Conservation (phyloP, 805 yeast genomes). For the Middelhovenomyces tepae region DNA sequence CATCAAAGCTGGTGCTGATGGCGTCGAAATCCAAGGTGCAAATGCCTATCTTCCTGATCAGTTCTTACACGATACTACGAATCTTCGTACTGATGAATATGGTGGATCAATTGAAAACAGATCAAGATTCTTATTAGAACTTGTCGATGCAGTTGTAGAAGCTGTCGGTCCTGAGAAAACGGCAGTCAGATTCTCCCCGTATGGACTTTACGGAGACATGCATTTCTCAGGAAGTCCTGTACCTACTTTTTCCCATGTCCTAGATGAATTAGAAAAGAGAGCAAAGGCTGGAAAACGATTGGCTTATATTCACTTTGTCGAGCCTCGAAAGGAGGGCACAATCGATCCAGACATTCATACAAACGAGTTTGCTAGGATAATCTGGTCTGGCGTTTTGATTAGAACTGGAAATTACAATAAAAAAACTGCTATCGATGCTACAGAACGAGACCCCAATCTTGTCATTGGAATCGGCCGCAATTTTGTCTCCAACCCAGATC, state of each 20-base stretch:
- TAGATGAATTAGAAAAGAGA: slow-evolving; percentile 33
- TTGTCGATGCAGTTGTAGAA: slow-evolving; percentile 41
- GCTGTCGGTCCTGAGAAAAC: slow-evolving; percentile 44
- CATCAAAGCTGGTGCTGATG: slow-evolving; percentile 47
- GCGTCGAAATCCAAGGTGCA: slow-evolving; percentile 58
- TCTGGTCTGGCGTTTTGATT: slow-evolving; percentile 39
- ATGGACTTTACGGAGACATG: slow-evolving; percentile 19
- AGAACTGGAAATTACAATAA: slow-evolving; percentile 31
- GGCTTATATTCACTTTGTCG: slow-evolving; percentile 33
- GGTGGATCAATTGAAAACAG: slow-evolving; percentile 57
- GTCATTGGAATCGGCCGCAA: slow-evolving; percentile 39
- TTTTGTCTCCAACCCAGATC: slow-evolving; percentile 49
- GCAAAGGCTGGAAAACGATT: slow-evolving; percentile 28
- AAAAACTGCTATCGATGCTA: slow-evolving; percentile 7
- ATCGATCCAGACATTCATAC: too few relatives aligned
- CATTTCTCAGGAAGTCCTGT: slow-evolving; percentile 23
- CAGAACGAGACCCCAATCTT: slow-evolving; percentile 17
- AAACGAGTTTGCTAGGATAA: too few relatives aligned
- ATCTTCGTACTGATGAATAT: slow-evolving; percentile 49
- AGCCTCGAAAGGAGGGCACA: slow-evolving; percentile 25
- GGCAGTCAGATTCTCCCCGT: slow-evolving; percentile 34
- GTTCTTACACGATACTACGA: slow-evolving; percentile 37
- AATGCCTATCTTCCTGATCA: slow-evolving; percentile 47
- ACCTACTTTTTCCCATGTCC: slow-evolving; percentile 32
- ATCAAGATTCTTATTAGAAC: slow-evolving; percentile 40